Percentiles rank a stretch among this genome's conserved stretches.
phyloP scores from a whole-genome alignment of 1,284 basidiomycete species.

The Puccinia polysora region DNA sequence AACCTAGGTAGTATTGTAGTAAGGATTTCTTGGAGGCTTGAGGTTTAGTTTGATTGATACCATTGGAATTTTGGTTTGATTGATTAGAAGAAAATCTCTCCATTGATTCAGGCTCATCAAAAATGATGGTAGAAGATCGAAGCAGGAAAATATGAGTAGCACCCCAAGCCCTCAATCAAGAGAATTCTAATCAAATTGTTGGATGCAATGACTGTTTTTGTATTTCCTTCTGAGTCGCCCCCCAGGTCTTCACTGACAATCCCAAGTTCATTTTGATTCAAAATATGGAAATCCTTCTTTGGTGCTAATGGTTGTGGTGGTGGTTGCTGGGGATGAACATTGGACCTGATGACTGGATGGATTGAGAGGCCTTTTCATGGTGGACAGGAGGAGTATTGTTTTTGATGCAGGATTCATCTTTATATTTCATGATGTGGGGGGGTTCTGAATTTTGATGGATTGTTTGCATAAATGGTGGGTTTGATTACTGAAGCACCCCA shows the following conservation, averaged over 20 bases:
- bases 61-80: neutral
- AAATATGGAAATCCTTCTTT: neutral
- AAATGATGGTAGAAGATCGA: neutral
- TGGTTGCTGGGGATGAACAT: too few species aligned
- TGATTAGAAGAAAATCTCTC: neutral
- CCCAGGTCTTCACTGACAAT: neutral
- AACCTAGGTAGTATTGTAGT: slow-evolving; percentile 32
- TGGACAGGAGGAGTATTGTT: too few species aligned
- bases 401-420: too few species aligned
- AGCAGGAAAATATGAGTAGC: neutral
- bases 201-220: neutral
- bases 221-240: neutral
- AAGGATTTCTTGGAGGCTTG: slow-evolving; percentile 17
- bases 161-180: slow-evolving; percentile 12
- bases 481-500: too few species aligned
- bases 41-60: neutral
- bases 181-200: slow-evolving; percentile 17
- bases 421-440: too few species aligned
- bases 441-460: too few species aligned
- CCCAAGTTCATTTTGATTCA: too few species aligned
- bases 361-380: too few species aligned
- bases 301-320: too few species aligned
- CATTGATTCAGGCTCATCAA: neutral
- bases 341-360: too few species aligned
- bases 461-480: too few species aligned